A percentile compares a stretch with the other conserved stretches of the same genome.
Conservation (phyloP, 23 red algal genomes). For the Gracilaria vermiculophylla region DNA sequence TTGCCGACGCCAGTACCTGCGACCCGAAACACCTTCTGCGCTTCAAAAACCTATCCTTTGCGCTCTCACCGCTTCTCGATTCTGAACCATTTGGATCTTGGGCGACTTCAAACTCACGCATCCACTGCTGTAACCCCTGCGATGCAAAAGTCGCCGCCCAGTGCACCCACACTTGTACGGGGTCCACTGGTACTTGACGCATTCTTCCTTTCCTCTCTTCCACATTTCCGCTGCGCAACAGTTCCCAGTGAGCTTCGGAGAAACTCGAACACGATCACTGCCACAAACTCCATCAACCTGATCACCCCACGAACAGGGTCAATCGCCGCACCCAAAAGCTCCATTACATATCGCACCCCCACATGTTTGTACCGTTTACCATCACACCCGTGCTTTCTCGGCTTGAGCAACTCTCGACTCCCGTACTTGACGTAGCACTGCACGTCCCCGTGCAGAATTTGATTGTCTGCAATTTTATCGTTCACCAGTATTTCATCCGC, state of each 20-base stretch:
- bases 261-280: neutral
- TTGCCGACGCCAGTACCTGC: slow-evolving; percentile 23
- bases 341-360: neutral
- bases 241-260: neutral
- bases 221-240: neutral
- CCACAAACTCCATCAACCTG: neutral
- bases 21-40: neutral
- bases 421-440: slow-evolving; percentile 10
- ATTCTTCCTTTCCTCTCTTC: too few relatives aligned
- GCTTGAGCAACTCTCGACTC: too few relatives aligned
- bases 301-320: neutral
- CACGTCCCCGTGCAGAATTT: slow-evolving; percentile 14
- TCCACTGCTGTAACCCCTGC: slow-evolving; percentile 31
- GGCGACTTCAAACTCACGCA: neutral
- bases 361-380: too few relatives aligned
- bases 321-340: neutral
- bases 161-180: slow-evolving; percentile 39
- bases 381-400: neutral
- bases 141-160: slow-evolving; percentile 51
- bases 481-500: slow-evolving; percentile 42
- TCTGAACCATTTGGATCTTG: neutral
- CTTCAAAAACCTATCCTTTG: neutral
- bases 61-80: too few relatives aligned
- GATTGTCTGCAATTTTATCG: slow-evolving; percentile 40
- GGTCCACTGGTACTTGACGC: neutral